Percentiles rank a stretch among this genome's conserved stretches.
Evolutionary conservation across 306 rosid species (phyloP).

Genomic region (Oemleria cerasiformis): DNA sequence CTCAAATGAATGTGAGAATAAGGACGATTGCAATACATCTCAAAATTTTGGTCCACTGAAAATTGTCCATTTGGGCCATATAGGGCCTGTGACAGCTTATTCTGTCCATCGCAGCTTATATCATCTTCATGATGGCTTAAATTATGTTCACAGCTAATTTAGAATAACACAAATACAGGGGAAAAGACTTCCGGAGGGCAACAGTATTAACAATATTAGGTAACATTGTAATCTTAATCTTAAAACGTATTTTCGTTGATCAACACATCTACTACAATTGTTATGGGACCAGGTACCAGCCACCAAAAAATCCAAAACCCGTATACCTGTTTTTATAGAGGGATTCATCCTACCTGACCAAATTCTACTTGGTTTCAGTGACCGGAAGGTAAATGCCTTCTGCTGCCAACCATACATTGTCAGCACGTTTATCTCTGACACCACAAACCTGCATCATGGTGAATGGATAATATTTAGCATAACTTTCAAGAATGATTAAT

Average conservation of each 20-base stretch:
- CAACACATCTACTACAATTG: slow-evolving; percentile 27
- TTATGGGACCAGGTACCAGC: slow-evolving; percentile 26
- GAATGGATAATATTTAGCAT: neutral
- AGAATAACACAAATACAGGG: neutral
- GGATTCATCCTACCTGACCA: slow-evolving; percentile 17
- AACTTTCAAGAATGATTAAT: neutral
- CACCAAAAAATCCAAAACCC: slow-evolving; percentile 29
- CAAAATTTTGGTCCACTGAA: too few species aligned
- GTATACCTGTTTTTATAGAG: slow-evolving; percentile 30
- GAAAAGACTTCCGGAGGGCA: neutral
- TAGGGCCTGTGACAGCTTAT: neutral
- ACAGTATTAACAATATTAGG: slow-evolving; percentile 15
- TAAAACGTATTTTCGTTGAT: slow-evolving; percentile 21
- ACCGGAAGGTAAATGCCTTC: slow-evolving; percentile 95
- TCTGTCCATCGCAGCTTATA: neutral
- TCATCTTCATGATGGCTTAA: neutral
- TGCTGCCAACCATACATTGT: slow-evolving; percentile 90
- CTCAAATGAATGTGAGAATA: too few species aligned
- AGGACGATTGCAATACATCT: too few species aligned
- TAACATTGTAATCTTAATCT: slow-evolving; percentile 22
- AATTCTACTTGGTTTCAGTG: slow-evolving; percentile 57
- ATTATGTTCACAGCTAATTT: neutral
- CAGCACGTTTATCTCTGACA: slow-evolving; percentile 80
- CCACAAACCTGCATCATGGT: slow-evolving; percentile 65
- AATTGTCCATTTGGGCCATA: too few species aligned